These are phyloP conservation scores for Dianthus caryophyllus DNA, from an alignment of 148 eudicot species.

Conservation along the genomic window DNA sequence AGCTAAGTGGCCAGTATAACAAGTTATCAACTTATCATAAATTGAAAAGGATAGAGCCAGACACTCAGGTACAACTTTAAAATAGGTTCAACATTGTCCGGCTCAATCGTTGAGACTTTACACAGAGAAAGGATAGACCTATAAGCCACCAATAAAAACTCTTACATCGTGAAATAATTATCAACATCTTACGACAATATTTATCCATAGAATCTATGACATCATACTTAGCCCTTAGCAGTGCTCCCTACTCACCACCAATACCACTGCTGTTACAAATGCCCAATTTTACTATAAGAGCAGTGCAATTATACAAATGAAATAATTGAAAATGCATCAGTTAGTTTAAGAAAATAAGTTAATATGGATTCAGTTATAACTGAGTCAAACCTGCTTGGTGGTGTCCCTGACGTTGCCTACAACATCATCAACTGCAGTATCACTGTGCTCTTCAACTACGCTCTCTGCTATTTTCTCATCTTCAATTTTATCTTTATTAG, in stretches of 20 bases:
- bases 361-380: not conserved
- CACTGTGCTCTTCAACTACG: conserved; percentile 30
- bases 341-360: too few species aligned
- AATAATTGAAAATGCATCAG: too few species aligned
- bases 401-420: conserved; percentile 38
- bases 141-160: not conserved
- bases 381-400: conserved; percentile 38
- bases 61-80: not conserved
- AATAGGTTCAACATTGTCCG: not conserved
- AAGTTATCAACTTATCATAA: not conserved
- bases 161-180: not conserved
- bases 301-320: too few species aligned
- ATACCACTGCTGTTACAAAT: not conserved
- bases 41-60: conserved; percentile 1
- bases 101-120: conserved; percentile 3
- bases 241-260: not conserved
- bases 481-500: conserved; percentile 30
- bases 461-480: conserved; percentile 32
- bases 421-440: conserved; percentile 33
- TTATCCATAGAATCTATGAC: not conserved
- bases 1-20: not conserved
- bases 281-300: not conserved
- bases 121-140: not conserved
- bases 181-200: not conserved
- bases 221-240: too few species aligned